Evolutionary conservation across 768 basidiomycete species (phyloP), one percentile per base, ranked within the genome.

Genomic region (Naganishia vishniacii): DNA sequence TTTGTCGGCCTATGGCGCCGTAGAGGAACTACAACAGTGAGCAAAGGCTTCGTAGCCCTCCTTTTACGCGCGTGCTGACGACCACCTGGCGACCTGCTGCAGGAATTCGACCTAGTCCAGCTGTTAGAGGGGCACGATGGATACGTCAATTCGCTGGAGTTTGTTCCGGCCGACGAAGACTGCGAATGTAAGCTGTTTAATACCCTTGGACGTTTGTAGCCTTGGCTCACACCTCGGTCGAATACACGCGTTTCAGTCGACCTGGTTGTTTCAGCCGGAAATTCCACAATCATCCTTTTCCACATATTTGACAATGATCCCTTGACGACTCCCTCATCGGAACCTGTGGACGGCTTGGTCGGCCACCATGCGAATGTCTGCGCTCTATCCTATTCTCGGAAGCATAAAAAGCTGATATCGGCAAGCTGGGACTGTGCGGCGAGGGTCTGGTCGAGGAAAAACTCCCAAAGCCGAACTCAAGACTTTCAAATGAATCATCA

Each of bases 351-450:
- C 16, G 56, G 58, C 25, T 61, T 74, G 16, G 58, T 66, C 2
- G 73, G 73, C 5, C 73, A 74, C 40, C 29, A 59, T 40, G 51
- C 71, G 8, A 74, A 74, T 40, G 68, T 74, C 18, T 74, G 72
- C 49, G 62, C 69, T 4, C 49, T 74, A 16, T 20, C 48, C 1
- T 74, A 69, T 41, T 69, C 65, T 6, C 26, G 49, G 2, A 67
- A 48, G 37, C 53, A 18, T 29, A 41, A 53, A 41, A 67, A 69
- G 53, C 62, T 77, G 18, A 72, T 77, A 20, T 74, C 74, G 28
- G 72, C 70, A 29, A 72, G 71, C 40, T 77, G 76, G 76, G 76
- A 77, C 59, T 66, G 67, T 37, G 73, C 76, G 1, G 76, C 76
- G 6, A 60, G 74, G 32, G 67, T 77, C 0, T 77, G 76, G 76